Percentiles rank a stretch among this genome's conserved stretches.
Conservation (phyloP, 768 basidiomycete species). For the Mrakia hoshinonis region DNA sequence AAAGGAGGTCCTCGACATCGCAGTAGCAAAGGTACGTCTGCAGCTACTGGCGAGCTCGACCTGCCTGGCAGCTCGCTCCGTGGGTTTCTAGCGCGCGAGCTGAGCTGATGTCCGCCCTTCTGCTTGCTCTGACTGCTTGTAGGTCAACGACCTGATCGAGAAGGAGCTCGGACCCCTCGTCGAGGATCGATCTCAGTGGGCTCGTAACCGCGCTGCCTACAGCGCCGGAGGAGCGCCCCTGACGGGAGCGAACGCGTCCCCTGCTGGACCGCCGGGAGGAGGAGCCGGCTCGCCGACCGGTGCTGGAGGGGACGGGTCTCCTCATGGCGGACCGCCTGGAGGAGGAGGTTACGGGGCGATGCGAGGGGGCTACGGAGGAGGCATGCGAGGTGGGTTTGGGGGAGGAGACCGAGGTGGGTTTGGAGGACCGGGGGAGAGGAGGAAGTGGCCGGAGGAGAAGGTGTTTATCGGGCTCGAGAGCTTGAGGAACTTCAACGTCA, state of each 20-base stretch:
- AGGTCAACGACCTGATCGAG: slow-evolving; percentile 43
- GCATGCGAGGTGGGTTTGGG: slow-evolving; percentile 17
- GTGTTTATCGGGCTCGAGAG: slow-evolving; percentile 78
- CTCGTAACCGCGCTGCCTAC: slow-evolving; percentile 39
- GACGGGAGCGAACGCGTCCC: slow-evolving; percentile 22
- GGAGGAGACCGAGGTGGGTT: slow-evolving; percentile 31
- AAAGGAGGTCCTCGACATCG: slow-evolving; percentile 41
- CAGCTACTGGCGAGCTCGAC: neutral
- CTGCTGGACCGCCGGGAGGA: slow-evolving; percentile 8
- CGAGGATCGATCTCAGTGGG: slow-evolving; percentile 40
- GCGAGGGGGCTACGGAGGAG: slow-evolving; percentile 15
- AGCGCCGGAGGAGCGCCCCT: slow-evolving; percentile 25
- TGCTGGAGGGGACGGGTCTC: neutral
- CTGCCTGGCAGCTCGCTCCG: no score
- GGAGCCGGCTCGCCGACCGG: slow-evolving; percentile 12
- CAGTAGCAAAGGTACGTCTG: slow-evolving; percentile 34
- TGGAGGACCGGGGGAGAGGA: slow-evolving; percentile 35
- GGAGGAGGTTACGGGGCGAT: neutral
- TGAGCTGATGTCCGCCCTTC: neutral
- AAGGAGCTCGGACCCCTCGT: slow-evolving; percentile 44
- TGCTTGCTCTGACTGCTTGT: neutral
- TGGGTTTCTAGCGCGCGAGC: neutral
- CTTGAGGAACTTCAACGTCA: slow-evolving; percentile 91
- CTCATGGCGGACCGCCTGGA: neutral
- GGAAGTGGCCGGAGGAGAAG: slow-evolving; percentile 98